Evolutionary conservation across 805 yeast genomes (phyloP).

Genomic region (Ogataea angusta): DNA sequence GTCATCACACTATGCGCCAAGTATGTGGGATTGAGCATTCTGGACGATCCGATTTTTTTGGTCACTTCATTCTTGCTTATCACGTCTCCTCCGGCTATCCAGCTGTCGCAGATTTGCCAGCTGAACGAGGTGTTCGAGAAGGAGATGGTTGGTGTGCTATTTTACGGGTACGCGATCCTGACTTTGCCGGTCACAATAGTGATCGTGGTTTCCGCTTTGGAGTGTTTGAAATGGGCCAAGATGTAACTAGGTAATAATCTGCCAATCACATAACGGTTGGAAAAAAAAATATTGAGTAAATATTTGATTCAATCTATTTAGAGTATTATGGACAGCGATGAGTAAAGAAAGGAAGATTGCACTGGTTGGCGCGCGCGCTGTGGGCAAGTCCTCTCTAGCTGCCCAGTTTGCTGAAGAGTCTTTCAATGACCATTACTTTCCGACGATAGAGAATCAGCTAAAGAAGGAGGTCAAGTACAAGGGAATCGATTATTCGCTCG

Average conservation of each 20-base stretch:
- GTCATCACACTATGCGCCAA: slow-evolving; percentile 62
- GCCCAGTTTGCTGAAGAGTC: slow-evolving; percentile 85
- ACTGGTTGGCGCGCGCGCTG: slow-evolving; percentile 83
- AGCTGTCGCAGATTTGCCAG: slow-evolving; percentile 76
- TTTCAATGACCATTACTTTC: slow-evolving; percentile 85
- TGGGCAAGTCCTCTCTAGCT: slow-evolving; percentile 83
- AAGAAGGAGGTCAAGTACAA: slow-evolving; percentile 64
- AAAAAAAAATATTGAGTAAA: slow-evolving; percentile 1
- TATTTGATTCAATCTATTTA: background rate
- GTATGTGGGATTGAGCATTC: slow-evolving; percentile 59
- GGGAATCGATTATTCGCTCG: slow-evolving; percentile 74
- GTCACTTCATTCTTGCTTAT: slow-evolving; percentile 74
- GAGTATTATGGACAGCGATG: slow-evolving; percentile 13
- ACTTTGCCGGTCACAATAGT: slow-evolving; percentile 74
- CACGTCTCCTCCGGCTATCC: slow-evolving; percentile 81
- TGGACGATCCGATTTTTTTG: slow-evolving; percentile 79
- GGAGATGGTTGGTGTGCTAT: slow-evolving; percentile 79
- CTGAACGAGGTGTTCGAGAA: slow-evolving; percentile 70
- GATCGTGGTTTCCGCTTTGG: slow-evolving; percentile 66
- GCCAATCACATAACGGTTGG: slow-evolving; percentile 4
- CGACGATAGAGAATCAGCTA: slow-evolving; percentile 86
- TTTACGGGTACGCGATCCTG: slow-evolving; percentile 77
- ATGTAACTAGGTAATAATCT: slow-evolving; percentile 4
- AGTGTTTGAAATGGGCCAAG: slow-evolving; percentile 41
- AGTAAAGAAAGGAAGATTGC: slow-evolving; percentile 69